phyloP scores from a whole-genome alignment of 495 filamentous ascomycete genomes.

The Coniosporium apollinis region DNA sequence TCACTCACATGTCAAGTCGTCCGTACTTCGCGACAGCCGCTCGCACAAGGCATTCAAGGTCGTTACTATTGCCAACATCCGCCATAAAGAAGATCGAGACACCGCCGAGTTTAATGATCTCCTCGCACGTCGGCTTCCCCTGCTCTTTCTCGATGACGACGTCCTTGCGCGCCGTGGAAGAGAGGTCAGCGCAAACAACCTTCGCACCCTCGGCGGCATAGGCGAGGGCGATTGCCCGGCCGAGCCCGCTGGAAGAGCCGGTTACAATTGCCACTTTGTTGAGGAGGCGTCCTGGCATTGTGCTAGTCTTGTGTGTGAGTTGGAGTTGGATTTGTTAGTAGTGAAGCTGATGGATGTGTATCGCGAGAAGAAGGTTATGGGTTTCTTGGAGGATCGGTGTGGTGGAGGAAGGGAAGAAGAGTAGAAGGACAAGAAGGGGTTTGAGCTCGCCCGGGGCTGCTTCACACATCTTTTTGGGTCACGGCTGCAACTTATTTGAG shows the following conservation, averaged over 20 bases:
- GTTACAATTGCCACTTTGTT: conserved; percentile 21
- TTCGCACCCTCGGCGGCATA: conserved; percentile 17
- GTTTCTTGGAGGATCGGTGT: too few species aligned
- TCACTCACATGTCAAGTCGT: conserved; percentile 28
- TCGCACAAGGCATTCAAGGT: conserved; percentile 27
- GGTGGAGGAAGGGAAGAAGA: too few species aligned
- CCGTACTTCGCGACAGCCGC: conserved; percentile 25
- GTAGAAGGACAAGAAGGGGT: too few species aligned
- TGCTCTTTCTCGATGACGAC: conserved; percentile 2
- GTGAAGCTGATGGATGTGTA: too few species aligned
- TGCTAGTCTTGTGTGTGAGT: too few species aligned
- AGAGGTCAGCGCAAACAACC: conserved; percentile 17
- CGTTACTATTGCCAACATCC: conserved; percentile 18
- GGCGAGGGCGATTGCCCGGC: conserved; percentile 14
- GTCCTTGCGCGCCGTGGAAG: conserved; percentile 4
- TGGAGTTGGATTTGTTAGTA: too few species aligned
- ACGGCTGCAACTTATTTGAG: too few species aligned
- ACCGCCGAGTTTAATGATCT: conserved; percentile 17
- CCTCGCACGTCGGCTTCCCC: conserved; percentile 8
- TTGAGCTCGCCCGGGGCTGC: too few species aligned
- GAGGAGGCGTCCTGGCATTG: too few species aligned
- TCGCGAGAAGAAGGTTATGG: too few species aligned
- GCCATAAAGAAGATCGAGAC: conserved; percentile 23
- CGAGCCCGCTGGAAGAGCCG: conserved; percentile 20
- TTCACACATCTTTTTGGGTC: too few species aligned